Conservation (phyloP, 2,329 filamentous ascomycete species). For the Alternaria brassicicola region DNA sequence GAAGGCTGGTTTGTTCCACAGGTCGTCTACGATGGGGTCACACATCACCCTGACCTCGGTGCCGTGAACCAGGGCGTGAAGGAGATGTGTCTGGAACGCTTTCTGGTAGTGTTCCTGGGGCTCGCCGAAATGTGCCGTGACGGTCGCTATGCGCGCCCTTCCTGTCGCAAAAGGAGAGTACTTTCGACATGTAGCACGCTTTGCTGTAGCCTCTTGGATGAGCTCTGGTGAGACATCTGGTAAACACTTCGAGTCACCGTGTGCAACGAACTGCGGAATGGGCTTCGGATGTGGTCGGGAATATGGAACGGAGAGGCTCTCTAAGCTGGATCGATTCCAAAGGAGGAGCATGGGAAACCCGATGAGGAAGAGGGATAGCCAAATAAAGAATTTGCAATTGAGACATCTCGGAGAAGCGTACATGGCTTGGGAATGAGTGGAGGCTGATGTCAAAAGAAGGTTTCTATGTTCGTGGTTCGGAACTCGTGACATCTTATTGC, state of each 20-base stretch:
- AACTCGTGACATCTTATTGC: background rate
- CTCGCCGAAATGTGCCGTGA: constrained; percentile 50
- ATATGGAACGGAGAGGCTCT: constrained; percentile 15
- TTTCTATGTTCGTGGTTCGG: background rate
- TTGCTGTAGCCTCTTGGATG: constrained; percentile 15
- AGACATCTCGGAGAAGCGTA: background rate
- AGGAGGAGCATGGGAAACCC: constrained; percentile 9
- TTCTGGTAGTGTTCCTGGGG: constrained; percentile 49
- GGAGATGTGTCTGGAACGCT: constrained; percentile 50
- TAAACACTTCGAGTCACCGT: constrained; percentile 24
- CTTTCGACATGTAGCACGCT: constrained; percentile 21
- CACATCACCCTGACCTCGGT: constrained; percentile 53
- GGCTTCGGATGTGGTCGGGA: constrained; percentile 5
- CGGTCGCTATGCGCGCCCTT: constrained; percentile 43
- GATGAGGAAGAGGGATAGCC: constrained; percentile 9
- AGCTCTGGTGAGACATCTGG: constrained; percentile 16
- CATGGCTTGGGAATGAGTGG: background rate
- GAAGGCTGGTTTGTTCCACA: constrained; percentile 56
- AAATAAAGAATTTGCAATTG: constrained; percentile 6
- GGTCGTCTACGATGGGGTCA: constrained; percentile 50
- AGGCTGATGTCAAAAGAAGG: background rate
- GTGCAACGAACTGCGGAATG: constrained; percentile 18
- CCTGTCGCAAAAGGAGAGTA: constrained; percentile 20
- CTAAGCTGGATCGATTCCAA: constrained; percentile 6
- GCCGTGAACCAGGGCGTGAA: constrained; percentile 40